Evolutionary conservation across 2,329 filamentous ascomycete species (phyloP), one percentile per base, ranked within the genome.

Genomic region (Rugonectria rugulosa): DNA sequence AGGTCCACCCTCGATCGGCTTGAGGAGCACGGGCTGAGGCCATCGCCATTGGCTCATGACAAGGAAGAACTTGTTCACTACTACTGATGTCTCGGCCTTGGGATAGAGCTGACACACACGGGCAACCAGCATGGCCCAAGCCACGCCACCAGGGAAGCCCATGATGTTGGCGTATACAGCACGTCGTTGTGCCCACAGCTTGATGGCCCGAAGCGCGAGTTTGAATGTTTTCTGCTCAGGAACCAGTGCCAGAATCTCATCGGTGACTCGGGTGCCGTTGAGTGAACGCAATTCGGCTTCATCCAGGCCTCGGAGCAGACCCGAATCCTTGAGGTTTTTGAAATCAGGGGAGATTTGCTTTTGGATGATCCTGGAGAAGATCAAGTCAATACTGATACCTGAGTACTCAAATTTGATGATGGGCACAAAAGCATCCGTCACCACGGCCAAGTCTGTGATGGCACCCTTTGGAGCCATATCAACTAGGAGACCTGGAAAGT

Each of bases 111-210:
- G 95, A 73, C 95, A 98, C 36, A 98, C 91, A 61, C 95, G 86
- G 46, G 95, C 95, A 23, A 98, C 93, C 69, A 99, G 84, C 90
- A 99, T 97, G 11, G 94, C 95, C 92, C 94, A 99, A 5, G 95
- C 95, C 34, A 99, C 93, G 75, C 95, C 95, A 66, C 95, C 95
- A 2, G 95, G 95, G 65, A 95, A 99, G 21, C 95, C 95, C 74
- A 97, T 92, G 61, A 98, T 93, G 68, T 97, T 97, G 61, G 92
- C 92, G 71, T 98, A 98, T 42, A 98, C 92, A 20, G 91, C 95
- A 58, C 94, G 90, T 46, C 88, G 87, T 70, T 96, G 91, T 9
- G 95, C 93, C 95, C 95, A 99, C 7, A 99, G 82, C 76, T 99
- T 99, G 78, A 99, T 91, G 12, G 92, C 93, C 45, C 95, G 87